phyloP scores from a whole-genome alignment of 768 basidiomycete genomes.

The Boletus sp. region DNA sequence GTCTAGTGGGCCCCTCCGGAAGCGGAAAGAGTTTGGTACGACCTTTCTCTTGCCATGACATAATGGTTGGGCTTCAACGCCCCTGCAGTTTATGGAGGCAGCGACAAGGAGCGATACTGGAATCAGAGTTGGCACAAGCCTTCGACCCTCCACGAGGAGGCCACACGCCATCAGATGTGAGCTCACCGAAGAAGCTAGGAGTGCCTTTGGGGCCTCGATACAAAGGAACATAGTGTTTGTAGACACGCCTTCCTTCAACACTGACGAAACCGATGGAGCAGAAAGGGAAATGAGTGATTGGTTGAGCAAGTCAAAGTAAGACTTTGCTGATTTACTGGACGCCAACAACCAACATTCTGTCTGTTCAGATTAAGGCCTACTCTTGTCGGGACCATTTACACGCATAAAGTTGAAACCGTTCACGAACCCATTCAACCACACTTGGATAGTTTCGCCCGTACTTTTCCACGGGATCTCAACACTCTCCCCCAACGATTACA shows the following conservation, averaged over 20 bases:
- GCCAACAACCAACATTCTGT: not conserved
- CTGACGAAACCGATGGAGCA: not conserved
- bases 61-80: not conserved
- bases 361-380: slow-evolving; percentile 8
- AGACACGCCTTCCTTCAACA: slow-evolving; percentile 21
- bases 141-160: not conserved
- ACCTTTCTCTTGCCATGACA: not conserved
- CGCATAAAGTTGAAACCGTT: slow-evolving; percentile 5
- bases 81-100: slow-evolving; percentile 8
- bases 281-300: slow-evolving; percentile 1
- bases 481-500: not conserved
- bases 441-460: slow-evolving; percentile 2
- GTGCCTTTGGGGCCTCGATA: not conserved
- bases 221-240: slow-evolving; percentile 19
- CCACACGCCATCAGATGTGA: slow-evolving; percentile 15
- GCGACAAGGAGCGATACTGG: not conserved
- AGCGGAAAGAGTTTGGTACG: slow-evolving; percentile 22
- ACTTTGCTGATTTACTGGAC: not conserved
- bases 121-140: not conserved
- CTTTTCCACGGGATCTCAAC: slow-evolving; percentile 5
- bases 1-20: slow-evolving; percentile 20
- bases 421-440: not conserved
- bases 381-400: slow-evolving; percentile 13
- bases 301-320: slow-evolving; percentile 2
- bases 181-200: not conserved